Base-by-base conservation (phyloP, 2,329 filamentous ascomycete species). In the Calonectria honghensis region DNA sequence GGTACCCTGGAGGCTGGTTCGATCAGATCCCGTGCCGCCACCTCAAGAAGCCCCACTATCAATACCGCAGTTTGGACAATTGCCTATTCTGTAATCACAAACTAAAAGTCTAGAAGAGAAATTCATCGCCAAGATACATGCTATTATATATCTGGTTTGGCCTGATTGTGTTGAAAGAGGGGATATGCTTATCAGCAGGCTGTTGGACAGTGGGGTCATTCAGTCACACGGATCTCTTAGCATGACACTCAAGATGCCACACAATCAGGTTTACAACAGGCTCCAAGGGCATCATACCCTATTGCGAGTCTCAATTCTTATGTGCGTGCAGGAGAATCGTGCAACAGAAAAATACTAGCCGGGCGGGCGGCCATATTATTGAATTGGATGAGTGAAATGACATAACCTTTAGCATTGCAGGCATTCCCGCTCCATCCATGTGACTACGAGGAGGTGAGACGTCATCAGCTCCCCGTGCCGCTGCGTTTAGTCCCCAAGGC, bases 141-240 rank as follows among this genome's bases (percentile, higher is more conserved):
- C 27, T 18, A 65, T 29, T 63, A 27, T 73, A 41, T 50, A 65
- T 45, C 61, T 27, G 24, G 51, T 45, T 31, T 54, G 24, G 50
- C 45, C 59, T 48, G 50, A 32, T 27, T 18, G 51, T 67, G 41
- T 63, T 64, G 13, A 9, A 59, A 41, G 65, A 59, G 51, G 67
- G 72, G 59, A 65, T 41, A 67, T 51, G 61, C 72, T 73, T 73
- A 73, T 73, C 72, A 73, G 72, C 45, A 41, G 61, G 67, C 41
- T 18, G 32, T 18, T 51, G 32, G 50, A 59, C 37, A 27, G 72
- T 73, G 72, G 70, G 72, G 72, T 70, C 61, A 66, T 70, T 41
- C 48, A 70, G 67, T 73, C 72, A 73, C 72, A 73, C 59, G 72
- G 61, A 67, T 66, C 48, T 45, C 72, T 52, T 70, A 73, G 72